Evolutionary conservation across 176 grass and related monocot genomes (phyloP).

Genomic region (Rhynchospora breviuscula): DNA sequence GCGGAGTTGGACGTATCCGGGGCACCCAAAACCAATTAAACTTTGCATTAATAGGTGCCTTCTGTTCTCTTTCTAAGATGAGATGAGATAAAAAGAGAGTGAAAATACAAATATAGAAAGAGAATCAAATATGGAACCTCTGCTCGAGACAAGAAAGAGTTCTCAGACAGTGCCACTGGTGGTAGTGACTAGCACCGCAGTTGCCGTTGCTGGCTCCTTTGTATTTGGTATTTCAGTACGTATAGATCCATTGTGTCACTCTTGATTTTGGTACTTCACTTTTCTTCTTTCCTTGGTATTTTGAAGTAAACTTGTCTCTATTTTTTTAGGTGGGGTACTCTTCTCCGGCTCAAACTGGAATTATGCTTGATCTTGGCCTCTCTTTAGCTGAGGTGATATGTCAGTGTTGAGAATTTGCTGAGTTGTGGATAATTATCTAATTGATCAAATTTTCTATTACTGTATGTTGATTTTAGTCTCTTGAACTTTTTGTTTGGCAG

Average conservation of each 20-base stretch:
- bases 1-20: too few relatives aligned
- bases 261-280: not conserved
- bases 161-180: not conserved
- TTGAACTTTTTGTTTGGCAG: slow-evolving; percentile 32
- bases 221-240: slow-evolving; percentile 27
- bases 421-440: not conserved
- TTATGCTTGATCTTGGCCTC: slow-evolving; percentile 67
- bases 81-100: not conserved
- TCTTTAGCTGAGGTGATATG: slow-evolving; percentile 54
- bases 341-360: slow-evolving; percentile 62
- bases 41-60: not conserved
- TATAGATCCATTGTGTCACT: not conserved
- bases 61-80: not conserved
- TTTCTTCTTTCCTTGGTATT: not conserved
- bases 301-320: not conserved
- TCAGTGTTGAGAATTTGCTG: not conserved
- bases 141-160: not conserved
- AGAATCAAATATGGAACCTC: slow-evolving; percentile 6
- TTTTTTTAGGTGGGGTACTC: slow-evolving; percentile 70
- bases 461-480: not conserved
- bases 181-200: slow-evolving; percentile 17
- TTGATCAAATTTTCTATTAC: not conserved
- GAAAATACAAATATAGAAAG: not conserved
- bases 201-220: slow-evolving; percentile 19
- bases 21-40: too few relatives aligned